These are phyloP conservation scores for Neurospora sp. DNA, from an alignment of 495 filamentous ascomycete genomes.

Conservation along the genomic window DNA sequence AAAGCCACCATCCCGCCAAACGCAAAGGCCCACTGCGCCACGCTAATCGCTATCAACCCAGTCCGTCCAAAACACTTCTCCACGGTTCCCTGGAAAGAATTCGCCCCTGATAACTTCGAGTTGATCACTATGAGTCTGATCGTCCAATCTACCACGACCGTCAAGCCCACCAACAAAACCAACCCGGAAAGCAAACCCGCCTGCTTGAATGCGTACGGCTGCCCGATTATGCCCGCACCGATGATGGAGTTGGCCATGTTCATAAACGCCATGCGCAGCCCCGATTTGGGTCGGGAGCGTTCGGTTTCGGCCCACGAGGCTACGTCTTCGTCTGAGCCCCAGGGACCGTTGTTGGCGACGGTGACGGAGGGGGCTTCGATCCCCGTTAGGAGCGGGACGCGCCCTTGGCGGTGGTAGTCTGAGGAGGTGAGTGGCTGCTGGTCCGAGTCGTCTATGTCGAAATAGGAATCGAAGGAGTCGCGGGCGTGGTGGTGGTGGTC, in stretches of 20 bases:
- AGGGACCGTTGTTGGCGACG: constrained; percentile 43
- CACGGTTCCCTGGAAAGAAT: constrained; percentile 90
- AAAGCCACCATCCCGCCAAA: constrained; percentile 99
- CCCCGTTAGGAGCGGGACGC: constrained; percentile 68
- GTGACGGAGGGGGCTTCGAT: constrained; percentile 86
- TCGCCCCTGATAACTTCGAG: constrained; percentile 82
- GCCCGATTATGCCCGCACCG: constrained; percentile 94
- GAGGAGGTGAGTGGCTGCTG: constrained; percentile 3
- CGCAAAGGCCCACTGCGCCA: constrained; percentile 96
- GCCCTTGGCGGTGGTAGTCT: constrained; percentile 31
- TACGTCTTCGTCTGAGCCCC: constrained; percentile 38
- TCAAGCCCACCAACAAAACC: constrained; percentile 66
- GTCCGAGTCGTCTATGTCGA: constrained; percentile 18
- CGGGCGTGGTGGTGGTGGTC: constrained; percentile 30
- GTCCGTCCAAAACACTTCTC: constrained; percentile 83
- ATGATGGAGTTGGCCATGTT: constrained; percentile 99
- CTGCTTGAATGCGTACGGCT: constrained; percentile 89
- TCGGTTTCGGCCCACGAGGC: constrained; percentile 34
- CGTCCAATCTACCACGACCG: constrained; percentile 88
- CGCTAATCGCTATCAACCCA: constrained; percentile 79
- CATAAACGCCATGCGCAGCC: constrained; percentile 60
- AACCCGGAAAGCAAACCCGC: constrained; percentile 77
- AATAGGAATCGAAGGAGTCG: constrained; percentile 26
- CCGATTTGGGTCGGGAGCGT: constrained; percentile 37
- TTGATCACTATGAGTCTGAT: constrained; percentile 94